phyloP scores from a whole-genome alignment of 768 basidiomycete genomes.

The Phlebiopsis gigantea region DNA sequence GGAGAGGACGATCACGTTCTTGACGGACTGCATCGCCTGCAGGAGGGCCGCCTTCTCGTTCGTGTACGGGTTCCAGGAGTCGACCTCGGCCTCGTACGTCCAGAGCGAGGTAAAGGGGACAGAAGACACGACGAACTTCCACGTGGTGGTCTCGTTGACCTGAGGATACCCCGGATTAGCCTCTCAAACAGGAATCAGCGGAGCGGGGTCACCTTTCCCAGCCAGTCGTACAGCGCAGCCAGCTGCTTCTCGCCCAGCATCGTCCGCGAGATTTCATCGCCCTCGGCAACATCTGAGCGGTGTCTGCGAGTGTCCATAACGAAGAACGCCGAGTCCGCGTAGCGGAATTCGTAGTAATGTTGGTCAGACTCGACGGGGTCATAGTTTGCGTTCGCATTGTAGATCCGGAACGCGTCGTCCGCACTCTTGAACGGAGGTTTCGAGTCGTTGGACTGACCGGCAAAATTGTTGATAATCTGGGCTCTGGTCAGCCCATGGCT shows the following conservation, averaged over 20 bases:
- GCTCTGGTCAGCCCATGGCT: neutral
- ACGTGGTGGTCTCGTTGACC: conserved; percentile 67
- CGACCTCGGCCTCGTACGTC: conserved; percentile 54
- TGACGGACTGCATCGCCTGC: conserved; percentile 53
- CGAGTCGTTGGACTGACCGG: conserved; percentile 50
- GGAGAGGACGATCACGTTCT: conserved; percentile 64
- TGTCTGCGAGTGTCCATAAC: conserved; percentile 70
- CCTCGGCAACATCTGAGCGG: conserved; percentile 37
- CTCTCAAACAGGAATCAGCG: neutral
- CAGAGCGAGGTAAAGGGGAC: conserved; percentile 75
- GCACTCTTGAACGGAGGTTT: conserved; percentile 54
- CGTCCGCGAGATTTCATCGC: conserved; percentile 38
- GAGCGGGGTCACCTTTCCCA: conserved; percentile 38
- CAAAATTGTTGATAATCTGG: conserved; percentile 63
- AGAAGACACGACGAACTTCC: conserved; percentile 73
- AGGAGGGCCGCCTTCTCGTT: conserved; percentile 56
- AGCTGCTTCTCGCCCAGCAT: conserved; percentile 72
- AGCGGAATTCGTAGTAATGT: conserved; percentile 56
- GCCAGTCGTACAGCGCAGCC: conserved; percentile 56
- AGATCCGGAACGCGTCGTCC: conserved; percentile 49
- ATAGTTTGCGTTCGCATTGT: conserved; percentile 62
- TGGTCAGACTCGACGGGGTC: conserved; percentile 40
- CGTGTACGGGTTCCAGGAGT: conserved; percentile 66
- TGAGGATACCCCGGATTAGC: conserved; percentile 15
- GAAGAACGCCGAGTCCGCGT: conserved; percentile 71